Evolutionary conservation across 179 eudicot species (phyloP).

Genomic region (Nepenthes alata): DNA sequence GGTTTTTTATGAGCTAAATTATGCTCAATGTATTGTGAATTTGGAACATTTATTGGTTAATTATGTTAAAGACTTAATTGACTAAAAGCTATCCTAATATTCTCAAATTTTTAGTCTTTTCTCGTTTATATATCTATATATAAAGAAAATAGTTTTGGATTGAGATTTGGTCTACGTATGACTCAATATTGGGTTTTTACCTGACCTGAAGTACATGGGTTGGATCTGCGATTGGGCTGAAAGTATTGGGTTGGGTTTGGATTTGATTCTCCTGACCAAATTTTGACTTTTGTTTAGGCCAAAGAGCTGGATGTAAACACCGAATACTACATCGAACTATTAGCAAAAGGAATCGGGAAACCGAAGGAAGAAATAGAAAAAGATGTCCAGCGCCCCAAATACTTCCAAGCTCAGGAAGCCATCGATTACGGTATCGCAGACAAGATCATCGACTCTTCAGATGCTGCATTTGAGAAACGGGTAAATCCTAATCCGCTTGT

Average conservation of each 20-base stretch:
- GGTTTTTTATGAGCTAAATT: not conserved
- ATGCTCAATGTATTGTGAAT: not conserved
- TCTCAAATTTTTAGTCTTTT: no score
- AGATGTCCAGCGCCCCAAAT: slow-evolving; percentile 56
- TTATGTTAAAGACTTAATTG: no score
- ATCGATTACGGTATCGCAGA: slow-evolving; percentile 82
- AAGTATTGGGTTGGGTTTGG: no score
- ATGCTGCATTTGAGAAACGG: slow-evolving; percentile 48
- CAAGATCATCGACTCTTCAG: slow-evolving; percentile 51
- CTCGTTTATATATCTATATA: no score
- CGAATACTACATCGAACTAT: slow-evolving; percentile 57
- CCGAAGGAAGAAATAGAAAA: slow-evolving; percentile 66
- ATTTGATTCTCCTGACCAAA: not conserved
- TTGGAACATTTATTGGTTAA: no score
- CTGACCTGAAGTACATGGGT: no score
- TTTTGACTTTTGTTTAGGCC: slow-evolving; percentile 24
- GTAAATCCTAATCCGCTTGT: slow-evolving; percentile 17
- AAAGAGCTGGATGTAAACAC: slow-evolving; percentile 73
- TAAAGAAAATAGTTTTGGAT: no score
- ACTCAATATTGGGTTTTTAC: no score
- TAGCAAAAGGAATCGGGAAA: slow-evolving; percentile 73
- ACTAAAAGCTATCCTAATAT: no score
- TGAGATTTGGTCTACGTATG: no score
- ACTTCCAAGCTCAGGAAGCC: slow-evolving; percentile 60
- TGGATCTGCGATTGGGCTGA: no score